phyloP scores from a whole-genome alignment of 345 rosid genomes.

The Moringa oleifera region DNA sequence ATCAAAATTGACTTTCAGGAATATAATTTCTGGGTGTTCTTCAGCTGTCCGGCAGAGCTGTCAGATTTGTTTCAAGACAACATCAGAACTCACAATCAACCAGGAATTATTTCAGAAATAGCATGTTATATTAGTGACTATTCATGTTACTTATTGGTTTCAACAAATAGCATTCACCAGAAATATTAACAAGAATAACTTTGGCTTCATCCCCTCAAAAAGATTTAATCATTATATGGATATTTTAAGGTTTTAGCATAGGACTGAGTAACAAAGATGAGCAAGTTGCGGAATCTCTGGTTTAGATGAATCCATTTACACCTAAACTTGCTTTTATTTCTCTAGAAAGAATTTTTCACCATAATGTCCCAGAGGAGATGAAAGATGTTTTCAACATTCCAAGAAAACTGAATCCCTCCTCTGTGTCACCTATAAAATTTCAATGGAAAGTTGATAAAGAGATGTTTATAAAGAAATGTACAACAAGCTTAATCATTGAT shows the following conservation, averaged over 20 bases:
- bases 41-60: conserved; percentile 84
- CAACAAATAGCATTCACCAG: background rate
- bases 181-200: no score
- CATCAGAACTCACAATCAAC: background rate
- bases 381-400: no score
- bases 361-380: no score
- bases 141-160: no score
- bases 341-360: no score
- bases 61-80: conserved; percentile 3
- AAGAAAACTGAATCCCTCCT: no score
- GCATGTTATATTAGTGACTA: background rate
- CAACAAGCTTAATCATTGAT: no score
- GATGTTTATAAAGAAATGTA: no score
- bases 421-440: no score
- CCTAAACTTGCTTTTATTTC: no score
- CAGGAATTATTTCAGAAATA: background rate
- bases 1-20: conserved; percentile 84
- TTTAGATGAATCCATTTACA: background rate
- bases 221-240: background rate
- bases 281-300: no score
- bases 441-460: no score
- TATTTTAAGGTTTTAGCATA: background rate
- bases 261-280: background rate
- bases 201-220: background rate
- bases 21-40: conserved; percentile 71